A percentile compares a stretch with the other conserved stretches of the same genome.
Conservation (phyloP, 2,329 filamentous ascomycete species). For the Arthrinium phaeospermum region DNA sequence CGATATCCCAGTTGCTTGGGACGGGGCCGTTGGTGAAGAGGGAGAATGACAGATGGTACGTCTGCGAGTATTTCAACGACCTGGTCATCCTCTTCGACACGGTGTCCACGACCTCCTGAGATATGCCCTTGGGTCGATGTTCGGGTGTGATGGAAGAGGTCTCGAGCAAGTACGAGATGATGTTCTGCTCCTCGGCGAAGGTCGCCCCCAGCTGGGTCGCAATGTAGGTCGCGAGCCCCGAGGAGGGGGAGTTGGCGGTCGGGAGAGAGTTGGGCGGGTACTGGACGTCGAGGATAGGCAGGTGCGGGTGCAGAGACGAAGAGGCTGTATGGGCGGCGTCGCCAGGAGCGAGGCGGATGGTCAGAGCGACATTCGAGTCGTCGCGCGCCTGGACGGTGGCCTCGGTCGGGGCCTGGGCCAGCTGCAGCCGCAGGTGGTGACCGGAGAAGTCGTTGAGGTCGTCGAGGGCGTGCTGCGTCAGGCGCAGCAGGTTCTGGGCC, state of each 20-base stretch:
- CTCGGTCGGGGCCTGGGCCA: slow-evolving; percentile 49
- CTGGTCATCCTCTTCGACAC: slow-evolving; percentile 76
- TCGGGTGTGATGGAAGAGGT: slow-evolving; percentile 60
- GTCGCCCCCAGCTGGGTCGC: slow-evolving; percentile 77
- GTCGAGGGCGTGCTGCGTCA: slow-evolving; percentile 87
- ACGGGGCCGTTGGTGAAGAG: slow-evolving; percentile 80
- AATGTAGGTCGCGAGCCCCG: slow-evolving; percentile 76
- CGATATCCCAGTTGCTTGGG: slow-evolving; percentile 91
- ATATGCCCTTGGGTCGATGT: slow-evolving; percentile 50
- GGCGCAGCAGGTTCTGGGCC: slow-evolving; percentile 73
- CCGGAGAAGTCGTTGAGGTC: slow-evolving; percentile 85
- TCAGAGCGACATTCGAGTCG: slow-evolving; percentile 65
- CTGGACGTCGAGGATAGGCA: slow-evolving; percentile 75
- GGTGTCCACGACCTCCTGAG: slow-evolving; percentile 58
- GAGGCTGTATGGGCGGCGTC: slow-evolving; percentile 53
- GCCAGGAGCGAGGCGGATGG: slow-evolving; percentile 72
- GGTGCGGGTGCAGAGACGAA: slow-evolving; percentile 71
- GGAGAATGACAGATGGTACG: slow-evolving; percentile 95
- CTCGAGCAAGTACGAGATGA: slow-evolving; percentile 77
- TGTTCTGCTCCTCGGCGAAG: slow-evolving; percentile 88
- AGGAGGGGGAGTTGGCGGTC: slow-evolving; percentile 71
- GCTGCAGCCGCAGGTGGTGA: slow-evolving; percentile 78
- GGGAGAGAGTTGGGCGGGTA: slow-evolving; percentile 75
- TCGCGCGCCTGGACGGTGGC: slow-evolving; percentile 31
- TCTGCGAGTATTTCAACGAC: slow-evolving; percentile 88